phyloP scores from a whole-genome alignment of 2,329 filamentous ascomycete species.

The Pseudogymnoascus sp. region DNA sequence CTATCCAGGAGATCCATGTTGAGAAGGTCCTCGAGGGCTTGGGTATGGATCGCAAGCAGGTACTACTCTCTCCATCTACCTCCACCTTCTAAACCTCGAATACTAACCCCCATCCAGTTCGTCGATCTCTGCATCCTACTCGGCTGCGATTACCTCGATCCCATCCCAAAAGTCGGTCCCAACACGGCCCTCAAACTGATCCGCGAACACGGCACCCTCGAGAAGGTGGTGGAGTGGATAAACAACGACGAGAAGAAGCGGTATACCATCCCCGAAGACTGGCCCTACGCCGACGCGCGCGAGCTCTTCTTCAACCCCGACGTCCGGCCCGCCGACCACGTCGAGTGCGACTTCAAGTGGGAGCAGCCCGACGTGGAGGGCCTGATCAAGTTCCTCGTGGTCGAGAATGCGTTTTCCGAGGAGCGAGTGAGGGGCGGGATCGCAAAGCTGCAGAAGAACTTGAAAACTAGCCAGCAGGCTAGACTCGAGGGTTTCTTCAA shows the following conservation, averaged over 20 bases:
- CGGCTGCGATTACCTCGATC: conserved; percentile 95
- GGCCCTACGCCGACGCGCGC: conserved; percentile 88
- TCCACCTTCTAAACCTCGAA: background rate
- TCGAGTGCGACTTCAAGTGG: conserved; percentile 96
- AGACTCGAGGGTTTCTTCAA: conserved; percentile 97
- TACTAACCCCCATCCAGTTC: conserved; percentile 54
- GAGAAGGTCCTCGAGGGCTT: conserved; percentile 81
- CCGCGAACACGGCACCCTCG: conserved; percentile 79
- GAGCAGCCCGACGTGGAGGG: conserved; percentile 86
- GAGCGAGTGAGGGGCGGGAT: conserved; percentile 80
- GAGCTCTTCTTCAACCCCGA: conserved; percentile 88
- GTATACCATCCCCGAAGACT: conserved; percentile 85
- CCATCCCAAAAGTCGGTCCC: conserved; percentile 88
- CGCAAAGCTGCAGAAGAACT: conserved; percentile 73
- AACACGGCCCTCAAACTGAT: conserved; percentile 89
- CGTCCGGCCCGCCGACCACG: conserved; percentile 72
- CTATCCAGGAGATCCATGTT: conserved; percentile 89
- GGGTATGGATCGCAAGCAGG: conserved; percentile 79
- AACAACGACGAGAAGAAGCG: conserved; percentile 70
- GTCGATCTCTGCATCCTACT: conserved; percentile 96
- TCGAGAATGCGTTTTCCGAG: conserved; percentile 94
- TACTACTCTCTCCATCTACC: conserved; percentile 31
- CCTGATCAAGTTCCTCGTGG: conserved; percentile 79
- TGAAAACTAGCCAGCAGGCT: conserved; percentile 85
- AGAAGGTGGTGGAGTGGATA: conserved; percentile 77